Percentiles rank a stretch among this genome's conserved stretches.
Conservation (phyloP, 1,284 basidiomycete species). For the Marasmius sp. region DNA sequence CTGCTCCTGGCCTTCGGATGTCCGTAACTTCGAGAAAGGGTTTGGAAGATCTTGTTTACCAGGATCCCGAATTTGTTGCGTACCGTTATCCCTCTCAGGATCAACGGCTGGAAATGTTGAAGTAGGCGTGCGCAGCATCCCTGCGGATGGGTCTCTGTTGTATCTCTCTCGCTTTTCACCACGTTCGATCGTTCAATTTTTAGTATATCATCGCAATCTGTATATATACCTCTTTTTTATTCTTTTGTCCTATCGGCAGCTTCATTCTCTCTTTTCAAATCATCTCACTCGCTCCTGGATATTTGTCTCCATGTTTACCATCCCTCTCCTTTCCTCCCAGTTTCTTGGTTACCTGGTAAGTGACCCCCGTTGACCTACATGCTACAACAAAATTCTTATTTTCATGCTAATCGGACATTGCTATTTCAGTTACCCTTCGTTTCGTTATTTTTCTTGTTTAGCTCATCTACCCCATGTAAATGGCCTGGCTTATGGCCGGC, state of each 20-base stretch:
- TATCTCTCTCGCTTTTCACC: not conserved
- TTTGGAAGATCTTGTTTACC: conserved; percentile 74
- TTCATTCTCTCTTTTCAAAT: not conserved
- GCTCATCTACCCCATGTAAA: not conserved
- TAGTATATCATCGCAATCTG: not conserved
- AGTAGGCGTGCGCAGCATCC: not conserved
- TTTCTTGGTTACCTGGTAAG: not conserved
- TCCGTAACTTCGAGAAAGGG: conserved; percentile 67
- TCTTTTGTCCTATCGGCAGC: not conserved
- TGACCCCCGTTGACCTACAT: not conserved
- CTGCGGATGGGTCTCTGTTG: not conserved
- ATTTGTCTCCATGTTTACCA: not conserved
- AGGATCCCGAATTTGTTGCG: conserved; percentile 78
- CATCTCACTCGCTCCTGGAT: not conserved
- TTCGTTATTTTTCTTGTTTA: not conserved
- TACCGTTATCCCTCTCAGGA: conserved; percentile 81
- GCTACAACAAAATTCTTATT: not conserved
- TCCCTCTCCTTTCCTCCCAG: not conserved
- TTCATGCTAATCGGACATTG: not conserved
- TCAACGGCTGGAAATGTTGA: conserved; percentile 55
- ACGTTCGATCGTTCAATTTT: not conserved
- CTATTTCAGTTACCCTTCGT: not conserved
- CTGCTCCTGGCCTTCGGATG: no score
- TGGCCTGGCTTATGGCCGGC: not conserved
- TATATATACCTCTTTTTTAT: not conserved